Conservation (phyloP, 306 rosid species). For the Acacia melanoxylon region DNA sequence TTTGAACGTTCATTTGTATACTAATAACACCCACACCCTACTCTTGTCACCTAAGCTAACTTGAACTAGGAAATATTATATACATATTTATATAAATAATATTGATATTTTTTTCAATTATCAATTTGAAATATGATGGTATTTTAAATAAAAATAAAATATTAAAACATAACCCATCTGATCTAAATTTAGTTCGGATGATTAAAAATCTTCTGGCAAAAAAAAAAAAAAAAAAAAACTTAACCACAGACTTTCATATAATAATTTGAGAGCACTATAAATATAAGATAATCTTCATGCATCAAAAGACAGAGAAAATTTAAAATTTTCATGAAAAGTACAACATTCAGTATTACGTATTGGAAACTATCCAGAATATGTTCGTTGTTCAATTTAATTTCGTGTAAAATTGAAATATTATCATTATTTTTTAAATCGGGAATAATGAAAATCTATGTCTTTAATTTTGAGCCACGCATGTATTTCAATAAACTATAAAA, state of each 20-base stretch:
- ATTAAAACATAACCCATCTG: too few species aligned
- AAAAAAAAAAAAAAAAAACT: too few species aligned
- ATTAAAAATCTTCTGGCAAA: background rate
- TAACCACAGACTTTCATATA: background rate
- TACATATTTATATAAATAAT: too few species aligned
- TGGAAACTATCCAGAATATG: background rate
- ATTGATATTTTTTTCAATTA: too few species aligned
- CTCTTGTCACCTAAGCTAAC: too few species aligned
- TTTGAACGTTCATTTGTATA: too few species aligned
- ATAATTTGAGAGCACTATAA: too few species aligned
- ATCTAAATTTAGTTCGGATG: too few species aligned
- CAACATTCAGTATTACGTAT: background rate
- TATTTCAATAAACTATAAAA: background rate
- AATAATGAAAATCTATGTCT: background rate
- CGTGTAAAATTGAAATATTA: background rate
- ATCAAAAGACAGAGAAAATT: background rate
- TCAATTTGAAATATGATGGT: too few species aligned
- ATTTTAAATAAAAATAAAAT: too few species aligned
- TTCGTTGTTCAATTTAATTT: background rate
- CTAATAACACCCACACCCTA: too few species aligned
- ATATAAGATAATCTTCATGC: background rate
- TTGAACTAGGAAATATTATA: too few species aligned
- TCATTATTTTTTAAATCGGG: background rate
- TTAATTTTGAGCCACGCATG: background rate
- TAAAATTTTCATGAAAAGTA: background rate